Base-by-base conservation (phyloP, 1,284 basidiomycete genomes). In the Erythrobasidium hasegawianum region DNA sequence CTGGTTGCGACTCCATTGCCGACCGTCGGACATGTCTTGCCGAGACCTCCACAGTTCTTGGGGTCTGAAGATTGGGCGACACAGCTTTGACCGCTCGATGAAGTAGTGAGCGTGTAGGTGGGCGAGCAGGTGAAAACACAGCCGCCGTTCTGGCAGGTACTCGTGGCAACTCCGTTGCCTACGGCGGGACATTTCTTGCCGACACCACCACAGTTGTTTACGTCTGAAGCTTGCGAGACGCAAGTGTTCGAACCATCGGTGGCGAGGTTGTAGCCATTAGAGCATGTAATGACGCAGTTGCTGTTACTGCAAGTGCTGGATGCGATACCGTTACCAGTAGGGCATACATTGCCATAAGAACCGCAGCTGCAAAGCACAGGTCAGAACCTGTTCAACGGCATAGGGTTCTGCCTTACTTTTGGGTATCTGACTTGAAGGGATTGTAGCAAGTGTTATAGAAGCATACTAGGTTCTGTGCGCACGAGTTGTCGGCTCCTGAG, bases 281-380 rank as follows among this genome's bases (percentile, higher is more conserved):
- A 33, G 64, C 71, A 72, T 1, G 64, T 50, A 22, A 41, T 7
- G 3, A 66, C 56, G 33, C 67, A 71, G 45, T 67, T 64, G 9
- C 61, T 45, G 16, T 16, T 27, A 7, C 57, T 45, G 24, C 68
- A 60, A 43, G 49, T 58, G 16, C 53, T 26, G 56, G 69, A 69
- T 8, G 56, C 26, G 10, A 68, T 29, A 4, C 59, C 62, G 1
- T 14, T 18, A 11, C 65, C 68, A 47, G 62, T 40, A 10, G 62
- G 20, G 67, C 69, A 39, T 3, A 43, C 52, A 14, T 57, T 67
- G 26, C 67, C 67, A 22, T 45, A 2, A 1, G 39, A 10, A 22
- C 69, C 69, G 64, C 69, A 70, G 61, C 67, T 70, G 56, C 41
- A 55, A 18, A 47, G 20, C 18, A 14, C 29, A 1, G 2, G n/a